phyloP scores from a whole-genome alignment of 1,139 yeast genomes.

The Diutina siamensis region DNA sequence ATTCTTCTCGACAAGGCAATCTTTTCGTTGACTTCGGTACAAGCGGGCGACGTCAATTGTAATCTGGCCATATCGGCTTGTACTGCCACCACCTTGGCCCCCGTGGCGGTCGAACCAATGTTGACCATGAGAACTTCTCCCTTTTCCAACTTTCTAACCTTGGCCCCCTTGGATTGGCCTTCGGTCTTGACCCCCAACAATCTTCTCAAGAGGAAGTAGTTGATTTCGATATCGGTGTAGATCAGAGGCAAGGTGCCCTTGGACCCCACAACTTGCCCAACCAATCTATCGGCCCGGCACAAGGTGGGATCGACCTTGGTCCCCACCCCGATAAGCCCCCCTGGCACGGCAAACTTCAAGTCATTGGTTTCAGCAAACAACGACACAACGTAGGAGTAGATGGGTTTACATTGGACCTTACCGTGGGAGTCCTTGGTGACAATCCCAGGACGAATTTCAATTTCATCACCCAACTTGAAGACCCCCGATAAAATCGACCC shows the following conservation, averaged over 20 bases:
- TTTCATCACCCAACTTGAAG: slow-evolving; percentile 92
- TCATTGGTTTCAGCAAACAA: slow-evolving; percentile 96
- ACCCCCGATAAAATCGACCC: slow-evolving; percentile 97
- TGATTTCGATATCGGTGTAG: slow-evolving; percentile 94
- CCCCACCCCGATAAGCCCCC: slow-evolving; percentile 99
- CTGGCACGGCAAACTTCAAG: slow-evolving; percentile 97
- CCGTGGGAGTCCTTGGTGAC: slow-evolving; percentile 92
- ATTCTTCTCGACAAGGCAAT: slow-evolving; percentile 98
- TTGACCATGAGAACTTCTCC: slow-evolving; percentile 98
- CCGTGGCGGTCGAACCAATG: slow-evolving; percentile 98
- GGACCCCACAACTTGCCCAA: slow-evolving; percentile 98
- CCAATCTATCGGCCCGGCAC: slow-evolving; percentile 98
- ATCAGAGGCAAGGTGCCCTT: slow-evolving; percentile 92
- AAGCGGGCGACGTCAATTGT: slow-evolving; percentile 93
- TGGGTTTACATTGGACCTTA: slow-evolving; percentile 91
- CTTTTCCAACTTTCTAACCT: slow-evolving; percentile 86
- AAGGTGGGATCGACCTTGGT: slow-evolving; percentile 97
- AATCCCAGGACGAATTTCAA: slow-evolving; percentile 97
- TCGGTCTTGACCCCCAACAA: slow-evolving; percentile 97
- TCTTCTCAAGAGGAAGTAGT: slow-evolving; percentile 93
- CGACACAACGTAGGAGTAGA: slow-evolving; percentile 86
- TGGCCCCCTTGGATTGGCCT: slow-evolving; percentile 89
- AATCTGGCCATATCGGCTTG: slow-evolving; percentile 99
- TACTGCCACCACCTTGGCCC: slow-evolving; percentile 97
- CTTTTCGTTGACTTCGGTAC: slow-evolving; percentile 97